Base-by-base conservation (phyloP, 805 yeast genomes). In the Nakazawaea molendinolei region DNA sequence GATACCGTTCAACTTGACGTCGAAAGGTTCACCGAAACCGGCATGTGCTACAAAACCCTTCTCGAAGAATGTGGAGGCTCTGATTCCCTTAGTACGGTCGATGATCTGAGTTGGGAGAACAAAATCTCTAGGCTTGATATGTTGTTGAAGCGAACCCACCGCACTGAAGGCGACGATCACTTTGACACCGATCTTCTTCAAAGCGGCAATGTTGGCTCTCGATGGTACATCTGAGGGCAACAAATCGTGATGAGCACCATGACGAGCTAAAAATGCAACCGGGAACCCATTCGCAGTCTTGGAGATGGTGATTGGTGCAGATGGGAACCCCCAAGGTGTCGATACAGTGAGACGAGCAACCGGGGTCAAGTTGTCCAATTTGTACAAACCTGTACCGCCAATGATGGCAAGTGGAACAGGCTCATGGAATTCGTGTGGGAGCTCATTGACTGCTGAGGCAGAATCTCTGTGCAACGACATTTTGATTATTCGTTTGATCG, bases 321-420 rank as follows among this genome's bases (percentile, higher is more conserved):
- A 87, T 16, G 99, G 96, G 47, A 71, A 73, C 8, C 98, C 99
- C 97, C 97, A 92, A 16, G 99, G 99, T 3, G 99, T 92, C 14
- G 82, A 72, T 40, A 87, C 61, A 12, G 86, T 76, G 28, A 92
- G 62, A 47, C 80, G 67, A 12, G 96, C 95, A 31, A 90, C 95
- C 3, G 95, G 94, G 32, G 79, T 72, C 38, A 92, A 67, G 39
- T 85, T 77, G 27, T 81, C 85, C 39, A 92, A 67, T 40, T 85
- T 83, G 66, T 92, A 92, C 21, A 92, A 71, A n/a, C 99, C 99
- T 4, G 98, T 92, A 27, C 98, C 98, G 27, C 98, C 98, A 56
- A 92, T 92, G 47, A 92, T 76, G 23, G 95, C 97, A 28, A 92
- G 69, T 26, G 74, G 70, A 18, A 92, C 84, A 23, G 84, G 79